These are phyloP conservation scores for Plasmodium fragile DNA, from an alignment of 169 alveolate genomes.

Conservation along the genomic window DNA sequence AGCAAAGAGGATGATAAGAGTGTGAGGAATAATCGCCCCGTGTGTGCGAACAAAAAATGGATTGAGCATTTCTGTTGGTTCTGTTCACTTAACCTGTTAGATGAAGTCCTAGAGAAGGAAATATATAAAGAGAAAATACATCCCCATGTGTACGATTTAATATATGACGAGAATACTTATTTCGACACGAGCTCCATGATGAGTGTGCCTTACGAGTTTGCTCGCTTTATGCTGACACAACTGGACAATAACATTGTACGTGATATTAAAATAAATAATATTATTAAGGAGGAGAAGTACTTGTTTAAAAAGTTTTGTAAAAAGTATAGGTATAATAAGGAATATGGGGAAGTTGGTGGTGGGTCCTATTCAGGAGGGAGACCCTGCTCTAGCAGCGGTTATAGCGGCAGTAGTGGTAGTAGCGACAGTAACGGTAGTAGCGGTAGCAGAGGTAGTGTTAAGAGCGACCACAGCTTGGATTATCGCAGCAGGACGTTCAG, in stretches of 20 bases:
- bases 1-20: not conserved
- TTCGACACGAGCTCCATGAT: slow-evolving; percentile 69
- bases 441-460: slow-evolving; percentile 1
- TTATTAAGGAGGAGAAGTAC: slow-evolving; percentile 65
- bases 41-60: slow-evolving; percentile 40
- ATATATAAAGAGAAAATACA: slow-evolving; percentile 64
- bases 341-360: not conserved
- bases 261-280: slow-evolving; percentile 51
- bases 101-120: slow-evolving; percentile 68
- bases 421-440: not conserved
- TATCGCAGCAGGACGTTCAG: not conserved
- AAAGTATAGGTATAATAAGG: not conserved
- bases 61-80: slow-evolving; percentile 60
- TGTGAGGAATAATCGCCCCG: not conserved
- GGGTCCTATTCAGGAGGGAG: not conserved
- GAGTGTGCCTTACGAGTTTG: slow-evolving; percentile 73
- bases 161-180: slow-evolving; percentile 57
- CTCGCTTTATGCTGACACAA: slow-evolving; percentile 52
- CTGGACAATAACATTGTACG: slow-evolving; percentile 14
- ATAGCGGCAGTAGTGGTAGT: not conserved
- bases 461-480: slow-evolving; percentile 20
- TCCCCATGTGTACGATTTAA: slow-evolving; percentile 49
- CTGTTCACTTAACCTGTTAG: slow-evolving; percentile 60
- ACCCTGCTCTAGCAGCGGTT: not conserved
- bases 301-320: slow-evolving; percentile 38